A percentile compares a stretch with the other conserved stretches of the same genome.
Evolutionary conservation across 345 rosid genomes (phyloP).

Genomic region (Erysimum cheiranthoides): DNA sequence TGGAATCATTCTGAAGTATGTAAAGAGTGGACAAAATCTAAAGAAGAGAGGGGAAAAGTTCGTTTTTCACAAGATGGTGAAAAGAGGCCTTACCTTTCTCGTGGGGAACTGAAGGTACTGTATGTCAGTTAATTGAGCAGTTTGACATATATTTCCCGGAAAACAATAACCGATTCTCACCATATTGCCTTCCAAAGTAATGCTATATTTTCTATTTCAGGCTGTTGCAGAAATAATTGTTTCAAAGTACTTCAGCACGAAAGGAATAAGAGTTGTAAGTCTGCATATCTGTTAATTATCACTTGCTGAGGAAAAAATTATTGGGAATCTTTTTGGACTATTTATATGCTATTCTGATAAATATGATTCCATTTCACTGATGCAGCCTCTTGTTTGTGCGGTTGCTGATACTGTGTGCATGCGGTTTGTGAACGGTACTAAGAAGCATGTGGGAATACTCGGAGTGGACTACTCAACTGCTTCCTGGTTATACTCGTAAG

Average conservation of each 20-base stretch:
- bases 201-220: conserved; percentile 49
- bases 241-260: conserved; percentile 74
- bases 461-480: conserved; percentile 83
- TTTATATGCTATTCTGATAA: conserved; percentile 10
- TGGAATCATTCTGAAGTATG: conserved; percentile 70
- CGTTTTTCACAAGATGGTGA: conserved; percentile 72
- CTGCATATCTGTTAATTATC: conserved; percentile 18
- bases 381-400: conserved; percentile 79
- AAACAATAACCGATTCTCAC: conserved; percentile 6
- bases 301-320: conserved; percentile 1
- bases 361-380: conserved; percentile 9
- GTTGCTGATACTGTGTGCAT: conserved; percentile 83
- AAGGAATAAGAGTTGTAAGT: conserved; percentile 76
- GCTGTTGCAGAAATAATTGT: conserved; percentile 82
- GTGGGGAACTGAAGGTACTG: conserved; percentile 74
- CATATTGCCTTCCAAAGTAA: conserved; percentile 10
- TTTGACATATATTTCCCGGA: neutral
- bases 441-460: conserved; percentile 65
- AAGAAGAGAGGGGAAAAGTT: conserved; percentile 74
- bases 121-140: conserved; percentile 22
- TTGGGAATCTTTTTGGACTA: neutral
- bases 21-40: conserved; percentile 83
- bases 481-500: conserved; percentile 86
- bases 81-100: conserved; percentile 76
- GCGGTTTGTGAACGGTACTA: conserved; percentile 73